Base-by-base conservation (phyloP, 2,329 filamentous ascomycete genomes). In the Ascosphaera apis region DNA sequence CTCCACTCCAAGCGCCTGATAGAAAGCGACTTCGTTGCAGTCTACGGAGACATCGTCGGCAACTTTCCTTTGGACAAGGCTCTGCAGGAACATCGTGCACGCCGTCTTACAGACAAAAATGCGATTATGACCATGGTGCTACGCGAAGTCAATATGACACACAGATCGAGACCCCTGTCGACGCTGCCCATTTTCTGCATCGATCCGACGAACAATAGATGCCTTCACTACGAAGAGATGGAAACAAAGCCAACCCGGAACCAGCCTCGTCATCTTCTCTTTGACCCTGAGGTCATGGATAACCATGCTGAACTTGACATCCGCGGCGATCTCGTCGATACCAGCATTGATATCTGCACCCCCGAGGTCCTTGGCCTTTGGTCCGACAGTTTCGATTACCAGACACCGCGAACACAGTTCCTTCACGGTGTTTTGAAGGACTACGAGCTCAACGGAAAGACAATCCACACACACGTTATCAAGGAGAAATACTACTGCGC, bases 371-470 rank as follows among this genome's bases (percentile, higher is more conserved):
- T 95, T 31, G 84, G 84, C 5, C 60, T 95, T 39, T 98, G 88
- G 81, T 88, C 83, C 6, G 88, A 98, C 56, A 92, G 84, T 50
- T 98, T 95, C 48, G 86, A 98, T 53, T 95, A 92, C 53, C 83
- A 93, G 52, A 67, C 83, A 5, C 82, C 86, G 1, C 70, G 84
- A 37, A 76, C 76, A 47, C 82, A 91, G 48, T 93, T 92, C 47
- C 58, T 98, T 25, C 80, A 84, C 51, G 84, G 84, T 40, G 83
- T 95, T 1, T 61, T 98, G 37, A 93, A 93, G 58, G 88, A 98
- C 53, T 92, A 82, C 61, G 88, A 98, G 52, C 63, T 95, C 38
- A 95, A 95, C 53, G 84, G 84, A 40, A 92, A 95, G 60, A 83
- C 82, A n/a, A 81, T 98, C 36, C 83, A 93, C 52, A 77, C 82